Conservation (phyloP, 2,329 filamentous ascomycete genomes). For the Monosporascus ibericus region DNA sequence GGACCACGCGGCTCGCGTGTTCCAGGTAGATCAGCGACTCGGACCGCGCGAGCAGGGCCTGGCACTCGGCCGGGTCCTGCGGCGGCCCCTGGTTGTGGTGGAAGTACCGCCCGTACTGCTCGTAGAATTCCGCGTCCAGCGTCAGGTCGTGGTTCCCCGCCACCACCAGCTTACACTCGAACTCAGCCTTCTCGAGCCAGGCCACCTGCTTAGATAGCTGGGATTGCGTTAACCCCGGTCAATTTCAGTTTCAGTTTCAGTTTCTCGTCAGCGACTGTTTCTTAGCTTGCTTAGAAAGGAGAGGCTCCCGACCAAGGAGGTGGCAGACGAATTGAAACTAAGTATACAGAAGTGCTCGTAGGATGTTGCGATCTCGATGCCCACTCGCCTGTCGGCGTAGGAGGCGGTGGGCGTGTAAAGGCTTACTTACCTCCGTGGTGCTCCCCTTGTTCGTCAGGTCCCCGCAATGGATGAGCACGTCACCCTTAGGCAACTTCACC, state of each 20-base stretch:
- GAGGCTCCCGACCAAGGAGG: too few species aligned
- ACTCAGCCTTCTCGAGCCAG: constrained; percentile 63
- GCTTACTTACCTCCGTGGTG: constrained; percentile 34
- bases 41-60: constrained; percentile 45
- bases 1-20: constrained; percentile 49
- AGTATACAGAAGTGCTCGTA: too few species aligned
- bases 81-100: constrained; percentile 43
- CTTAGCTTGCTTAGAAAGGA: too few species aligned
- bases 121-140: constrained; percentile 58
- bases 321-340: too few species aligned
- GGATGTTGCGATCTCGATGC: too few species aligned
- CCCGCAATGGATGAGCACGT: constrained; percentile 70
- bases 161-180: constrained; percentile 64
- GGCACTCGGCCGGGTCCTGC: constrained; percentile 48
- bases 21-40: constrained; percentile 53
- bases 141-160: constrained; percentile 74
- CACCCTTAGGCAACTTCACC: constrained; percentile 61
- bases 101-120: constrained; percentile 44
- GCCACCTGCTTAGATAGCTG: constrained; percentile 53
- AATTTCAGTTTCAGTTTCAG: neutral
- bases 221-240: neutral
- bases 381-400: too few species aligned
- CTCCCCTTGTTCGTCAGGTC: constrained; percentile 71
- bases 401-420: constrained; percentile 12
- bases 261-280: too few species aligned